Conservation (phyloP, 768 basidiomycete species). For the Leccinum sublutescens region DNA sequence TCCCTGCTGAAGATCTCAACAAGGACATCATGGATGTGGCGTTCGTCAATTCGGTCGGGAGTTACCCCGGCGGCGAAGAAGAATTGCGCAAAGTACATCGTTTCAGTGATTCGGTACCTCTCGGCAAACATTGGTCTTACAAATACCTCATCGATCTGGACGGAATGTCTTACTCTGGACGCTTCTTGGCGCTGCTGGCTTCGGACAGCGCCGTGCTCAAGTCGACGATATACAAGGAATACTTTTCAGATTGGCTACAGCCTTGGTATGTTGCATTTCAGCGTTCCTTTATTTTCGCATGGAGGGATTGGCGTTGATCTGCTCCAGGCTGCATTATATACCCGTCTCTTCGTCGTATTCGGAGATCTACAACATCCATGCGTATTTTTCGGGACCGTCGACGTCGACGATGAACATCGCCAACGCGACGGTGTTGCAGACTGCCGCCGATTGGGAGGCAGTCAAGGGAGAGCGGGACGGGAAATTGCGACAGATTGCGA, state of each 20-base stretch:
- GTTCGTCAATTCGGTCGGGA: constrained; percentile 76
- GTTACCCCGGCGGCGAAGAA: constrained; percentile 73
- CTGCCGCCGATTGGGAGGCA: constrained; percentile 32
- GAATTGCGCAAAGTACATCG: constrained; percentile 64
- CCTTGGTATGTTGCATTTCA: constrained; percentile 59
- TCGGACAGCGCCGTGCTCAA: constrained; percentile 91
- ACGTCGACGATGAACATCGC: constrained; percentile 51
- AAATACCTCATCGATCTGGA: constrained; percentile 93
- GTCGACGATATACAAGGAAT: constrained; percentile 89
- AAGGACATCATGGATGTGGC: constrained; percentile 82
- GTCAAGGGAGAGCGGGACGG: constrained; percentile 60
- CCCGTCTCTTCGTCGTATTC: constrained; percentile 83
- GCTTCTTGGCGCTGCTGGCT: constrained; percentile 81
- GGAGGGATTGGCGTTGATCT: not conserved
- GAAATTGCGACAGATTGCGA: constrained; percentile 76
- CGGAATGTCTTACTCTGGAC: constrained; percentile 92
- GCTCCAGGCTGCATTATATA: constrained; percentile 86
- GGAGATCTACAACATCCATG: constrained; percentile 92
- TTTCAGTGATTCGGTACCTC: constrained; percentile 70
- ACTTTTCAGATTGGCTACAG: constrained; percentile 87
- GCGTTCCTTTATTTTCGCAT: not conserved
- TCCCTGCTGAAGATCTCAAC: constrained; percentile 64
- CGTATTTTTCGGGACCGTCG: constrained; percentile 89
- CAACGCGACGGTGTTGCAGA: constrained; percentile 45
- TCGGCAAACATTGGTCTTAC: constrained; percentile 89